phyloP scores from a whole-genome alignment of 2,329 filamentous ascomycete species.

The Claviceps sp. region DNA sequence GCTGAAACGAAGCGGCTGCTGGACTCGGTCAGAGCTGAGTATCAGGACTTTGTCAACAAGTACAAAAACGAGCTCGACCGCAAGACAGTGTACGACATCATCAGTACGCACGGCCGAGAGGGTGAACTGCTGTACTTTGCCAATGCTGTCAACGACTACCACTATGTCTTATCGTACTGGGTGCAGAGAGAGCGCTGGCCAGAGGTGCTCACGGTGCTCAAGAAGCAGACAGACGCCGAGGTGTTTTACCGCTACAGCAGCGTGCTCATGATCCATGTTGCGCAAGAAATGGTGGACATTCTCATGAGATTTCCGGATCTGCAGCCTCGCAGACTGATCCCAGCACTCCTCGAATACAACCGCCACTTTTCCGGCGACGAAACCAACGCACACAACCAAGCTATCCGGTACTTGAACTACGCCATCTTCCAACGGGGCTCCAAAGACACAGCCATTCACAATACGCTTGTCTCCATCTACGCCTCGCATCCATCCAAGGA shows the following conservation, averaged over 20 bases:
- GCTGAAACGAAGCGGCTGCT: slow-evolving; percentile 62
- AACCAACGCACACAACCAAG: slow-evolving; percentile 67
- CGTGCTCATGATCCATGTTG: slow-evolving; percentile 84
- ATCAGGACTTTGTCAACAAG: slow-evolving; percentile 72
- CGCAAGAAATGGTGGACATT: slow-evolving; percentile 82
- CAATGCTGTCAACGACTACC: slow-evolving; percentile 76
- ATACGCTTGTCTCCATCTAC: slow-evolving; percentile 92
- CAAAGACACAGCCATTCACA: slow-evolving; percentile 78
- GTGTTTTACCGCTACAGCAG: slow-evolving; percentile 96
- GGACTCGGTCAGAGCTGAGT: slow-evolving; percentile 59
- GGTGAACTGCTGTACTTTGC: slow-evolving; percentile 87
- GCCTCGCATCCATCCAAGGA: slow-evolving; percentile 73
- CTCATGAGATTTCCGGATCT: slow-evolving; percentile 83
- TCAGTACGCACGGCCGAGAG: slow-evolving; percentile 89
- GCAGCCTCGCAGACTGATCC: slow-evolving; percentile 77
- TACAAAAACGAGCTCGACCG: slow-evolving; percentile 80
- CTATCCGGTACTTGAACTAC: slow-evolving; percentile 83
- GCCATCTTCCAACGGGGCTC: slow-evolving; percentile 79
- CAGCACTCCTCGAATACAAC: slow-evolving; percentile 88
- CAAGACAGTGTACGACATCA: slow-evolving; percentile 89
- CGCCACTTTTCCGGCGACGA: slow-evolving; percentile 51
- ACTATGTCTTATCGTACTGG: slow-evolving; percentile 95
- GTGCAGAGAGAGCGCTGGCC: slow-evolving; percentile 87
- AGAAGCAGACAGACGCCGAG: slow-evolving; percentile 82
- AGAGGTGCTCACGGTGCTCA: slow-evolving; percentile 75